Conservation (phyloP, 2,329 filamentous ascomycete species). For the Diaporthe citriasiana region DNA sequence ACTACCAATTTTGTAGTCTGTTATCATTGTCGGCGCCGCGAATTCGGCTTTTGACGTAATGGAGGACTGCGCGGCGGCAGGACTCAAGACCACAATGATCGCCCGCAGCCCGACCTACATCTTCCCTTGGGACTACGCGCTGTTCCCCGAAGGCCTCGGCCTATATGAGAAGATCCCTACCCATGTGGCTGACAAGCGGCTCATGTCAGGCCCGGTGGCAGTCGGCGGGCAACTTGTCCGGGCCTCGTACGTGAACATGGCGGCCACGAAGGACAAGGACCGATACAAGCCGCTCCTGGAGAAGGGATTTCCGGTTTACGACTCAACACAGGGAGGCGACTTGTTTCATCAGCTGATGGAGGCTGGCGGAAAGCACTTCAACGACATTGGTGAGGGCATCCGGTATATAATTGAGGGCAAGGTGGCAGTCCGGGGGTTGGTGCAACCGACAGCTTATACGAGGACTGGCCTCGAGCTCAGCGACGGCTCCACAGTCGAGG, state of each 20-base stretch:
- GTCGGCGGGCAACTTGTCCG: constrained; percentile 46
- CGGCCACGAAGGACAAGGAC: constrained; percentile 49
- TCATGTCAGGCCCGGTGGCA: constrained; percentile 43
- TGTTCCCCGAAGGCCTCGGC: constrained; percentile 48
- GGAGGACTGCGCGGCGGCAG: constrained; percentile 51
- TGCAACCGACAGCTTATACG: constrained; percentile 52
- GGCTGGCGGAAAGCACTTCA: constrained; percentile 56
- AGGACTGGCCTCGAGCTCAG: constrained; percentile 50
- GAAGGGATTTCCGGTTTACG: constrained; percentile 55
- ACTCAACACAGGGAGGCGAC: constrained; percentile 46
- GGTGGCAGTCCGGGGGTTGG: constrained; percentile 49
- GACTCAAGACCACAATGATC: constrained; percentile 53
- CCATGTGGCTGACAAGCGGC: constrained; percentile 46
- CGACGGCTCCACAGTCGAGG: constrained; percentile 52
- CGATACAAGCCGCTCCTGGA: constrained; percentile 52
- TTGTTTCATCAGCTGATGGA: constrained; percentile 54
- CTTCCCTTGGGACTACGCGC: constrained; percentile 51
- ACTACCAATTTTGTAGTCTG: constrained; percentile 42
- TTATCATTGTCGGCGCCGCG: constrained; percentile 55
- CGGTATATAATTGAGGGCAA: constrained; percentile 51
- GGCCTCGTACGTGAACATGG: constrained; percentile 45
- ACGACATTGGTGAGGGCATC: constrained; percentile 54
- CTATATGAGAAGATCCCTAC: constrained; percentile 48
- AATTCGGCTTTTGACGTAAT: constrained; percentile 59
- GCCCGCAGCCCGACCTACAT: constrained; percentile 54